phyloP scores from a whole-genome alignment of 495 filamentous ascomycete species.

The Pseudotulostoma volvatum region DNA sequence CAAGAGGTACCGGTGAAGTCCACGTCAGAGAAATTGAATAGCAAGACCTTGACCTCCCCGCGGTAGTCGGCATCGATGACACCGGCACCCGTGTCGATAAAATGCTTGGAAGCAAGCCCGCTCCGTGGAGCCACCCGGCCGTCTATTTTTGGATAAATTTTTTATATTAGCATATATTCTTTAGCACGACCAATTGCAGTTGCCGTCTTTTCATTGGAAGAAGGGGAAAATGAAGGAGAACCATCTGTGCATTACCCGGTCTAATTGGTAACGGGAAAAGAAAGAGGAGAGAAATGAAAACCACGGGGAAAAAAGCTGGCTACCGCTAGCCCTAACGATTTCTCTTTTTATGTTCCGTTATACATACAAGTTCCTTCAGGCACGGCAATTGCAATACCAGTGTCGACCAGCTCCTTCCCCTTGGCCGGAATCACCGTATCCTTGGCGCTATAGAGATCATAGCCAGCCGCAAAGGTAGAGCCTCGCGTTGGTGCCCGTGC shows the following conservation, averaged over 20 bases:
- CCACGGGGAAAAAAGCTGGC: no score
- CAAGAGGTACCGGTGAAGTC: constrained; percentile 45
- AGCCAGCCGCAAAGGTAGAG: constrained; percentile 78
- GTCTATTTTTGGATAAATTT: constrained; percentile 32
- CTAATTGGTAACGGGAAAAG: no score
- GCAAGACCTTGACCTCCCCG: constrained; percentile 78
- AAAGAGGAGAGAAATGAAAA: no score
- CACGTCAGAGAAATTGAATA: constrained; percentile 77
- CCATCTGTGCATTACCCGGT: no score
- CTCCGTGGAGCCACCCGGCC: constrained; percentile 84
- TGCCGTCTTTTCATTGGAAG: neutral
- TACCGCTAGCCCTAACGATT: constrained; percentile 1
- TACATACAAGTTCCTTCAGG: constrained; percentile 70
- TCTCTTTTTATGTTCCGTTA: neutral
- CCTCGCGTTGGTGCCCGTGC: constrained; percentile 72
- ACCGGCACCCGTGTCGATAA: constrained; percentile 86
- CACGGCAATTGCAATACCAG: constrained; percentile 76
- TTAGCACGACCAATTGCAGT: neutral
- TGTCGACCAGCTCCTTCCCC: constrained; percentile 76
- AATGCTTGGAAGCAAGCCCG: constrained; percentile 81
- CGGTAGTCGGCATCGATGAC: constrained; percentile 97
- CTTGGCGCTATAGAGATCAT: constrained; percentile 72
- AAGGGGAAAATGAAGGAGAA: constrained; percentile 1
- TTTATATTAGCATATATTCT: neutral
- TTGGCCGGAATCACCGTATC: constrained; percentile 59